These are phyloP conservation scores for Debaryomyces psychrophilus DNA, from an alignment of 1,139 yeast genomes.

Conservation along the genomic window DNA sequence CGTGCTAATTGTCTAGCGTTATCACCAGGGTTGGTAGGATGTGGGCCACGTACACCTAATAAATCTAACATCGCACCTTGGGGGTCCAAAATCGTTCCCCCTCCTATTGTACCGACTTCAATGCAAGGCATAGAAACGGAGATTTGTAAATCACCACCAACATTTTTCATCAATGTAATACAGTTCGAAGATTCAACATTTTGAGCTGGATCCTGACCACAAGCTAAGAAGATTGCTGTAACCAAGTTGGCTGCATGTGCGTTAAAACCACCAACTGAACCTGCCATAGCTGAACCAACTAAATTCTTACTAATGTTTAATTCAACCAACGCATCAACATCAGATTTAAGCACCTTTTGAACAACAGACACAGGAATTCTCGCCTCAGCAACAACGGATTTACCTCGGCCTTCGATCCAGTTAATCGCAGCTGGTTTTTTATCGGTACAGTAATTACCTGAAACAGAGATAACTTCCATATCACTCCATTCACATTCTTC, in stretches of 20 bases:
- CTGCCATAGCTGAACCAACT: constrained; percentile 98
- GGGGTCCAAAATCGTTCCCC: constrained; percentile 97
- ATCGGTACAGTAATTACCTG: constrained; percentile 97
- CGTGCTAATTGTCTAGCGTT: constrained; percentile 96
- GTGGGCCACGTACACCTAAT: constrained; percentile 95
- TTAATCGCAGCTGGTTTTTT: constrained; percentile 97
- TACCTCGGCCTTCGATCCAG: constrained; percentile 99
- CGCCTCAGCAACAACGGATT: constrained; percentile 97
- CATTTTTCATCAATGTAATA: constrained; percentile 90
- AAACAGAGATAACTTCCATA: constrained; percentile 88
- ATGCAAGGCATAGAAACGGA: constrained; percentile 98
- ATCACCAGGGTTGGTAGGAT: constrained; percentile 89
- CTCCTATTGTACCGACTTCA: constrained; percentile 99
- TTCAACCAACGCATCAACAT: constrained; percentile 89
- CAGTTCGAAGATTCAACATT: constrained; percentile 97
- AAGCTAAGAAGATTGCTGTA: constrained; percentile 89
- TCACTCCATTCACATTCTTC: constrained; percentile 91
- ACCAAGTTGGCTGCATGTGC: constrained; percentile 97
- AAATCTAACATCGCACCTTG: constrained; percentile 96
- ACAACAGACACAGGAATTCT: constrained; percentile 83
- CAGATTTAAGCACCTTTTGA: constrained; percentile 79
- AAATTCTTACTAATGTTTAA: constrained; percentile 86
- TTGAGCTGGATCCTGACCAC: constrained; percentile 99
- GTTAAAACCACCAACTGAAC: constrained; percentile 95
- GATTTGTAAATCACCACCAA: constrained; percentile 78